Evolutionary conservation across 1,284 basidiomycete species (phyloP), one percentile per base, ranked within the genome.

Genomic region (Peniophora sp.): DNA sequence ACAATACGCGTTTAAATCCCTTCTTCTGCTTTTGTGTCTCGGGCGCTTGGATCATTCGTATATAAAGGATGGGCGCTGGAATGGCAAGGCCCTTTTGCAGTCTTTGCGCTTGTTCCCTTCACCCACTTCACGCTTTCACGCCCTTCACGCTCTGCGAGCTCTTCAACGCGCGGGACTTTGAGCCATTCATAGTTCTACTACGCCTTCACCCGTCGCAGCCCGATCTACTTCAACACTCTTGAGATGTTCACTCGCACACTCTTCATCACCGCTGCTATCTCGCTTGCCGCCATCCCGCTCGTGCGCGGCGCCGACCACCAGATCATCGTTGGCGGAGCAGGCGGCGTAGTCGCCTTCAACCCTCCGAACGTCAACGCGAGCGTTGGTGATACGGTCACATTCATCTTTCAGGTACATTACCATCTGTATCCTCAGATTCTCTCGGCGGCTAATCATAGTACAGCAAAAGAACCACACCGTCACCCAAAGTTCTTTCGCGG

Each of bases 381-480:
- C 34, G 36, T 58, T 17, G 79, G 79, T 14, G 80, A 83, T 54
- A 58, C 61, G 5, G 64, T 83, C n/a, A 53, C 64, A 24, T 83
- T 83, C 59, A 69, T 62, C 15, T 82, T 83, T 68, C 60, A 32
- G 27, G 27, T 32, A 32, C 27, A 5, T 32, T 6, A 32, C 12
- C 27, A 32, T 6, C 27, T 6, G 5, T 32, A 5, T 32, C 6
- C 27, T 32, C 27, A 12, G 12, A 32, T 6, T 12, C 27, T 5
- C 27, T 32, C 27, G 5, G 6, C 12, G 27, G 12, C 27, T 32
- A 12, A 32, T 12, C 27, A 32, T 32, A 32, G 27, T 32, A 6
- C 12, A 69, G 58, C 76, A 79, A 61, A 76, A 81, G 61, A 84
- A 83, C 61, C 82, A 85, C 58, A 83, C 81, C 6, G 75, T 71